Evolutionary conservation across 179 eudicot species (phyloP), one percentile per base, ranked within the genome.

Genomic region (Drosera spatulata): DNA sequence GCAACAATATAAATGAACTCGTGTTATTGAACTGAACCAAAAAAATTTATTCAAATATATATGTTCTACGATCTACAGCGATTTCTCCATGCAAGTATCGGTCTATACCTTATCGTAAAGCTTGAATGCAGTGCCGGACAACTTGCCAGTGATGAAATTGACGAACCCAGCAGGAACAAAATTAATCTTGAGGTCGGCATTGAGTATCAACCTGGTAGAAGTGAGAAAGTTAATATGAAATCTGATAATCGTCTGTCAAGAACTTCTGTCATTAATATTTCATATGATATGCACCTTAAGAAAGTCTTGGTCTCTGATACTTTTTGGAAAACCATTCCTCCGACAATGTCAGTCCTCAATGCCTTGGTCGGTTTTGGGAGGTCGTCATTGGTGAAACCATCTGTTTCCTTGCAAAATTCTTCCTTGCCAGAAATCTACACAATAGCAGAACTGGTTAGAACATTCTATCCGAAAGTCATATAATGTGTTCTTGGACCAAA

Each of bases 131-230:
- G 83, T 81, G 63, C 98, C 96, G 56, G 86, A 69, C 65, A 91
- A 73, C 75, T 91, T 96, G 83, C 98, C 80, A 11, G 98, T 79
- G 54, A 88, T 53, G 58, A 91, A 91, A 74, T 91, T 91, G 66
- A 91, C 86, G 38, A 91, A 66, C 37, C 89, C 69, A 10, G 98
- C 93, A 64, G 98, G 96, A 72, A 88, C 81, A 76, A 91, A 88
- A 59, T 91, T 93, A 60, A 91, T 79, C 71, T 91, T 91, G 39
- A 91, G 62, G 84, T 91, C 96, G 86, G 86, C 63, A 73, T 79
- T 91, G 11, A 69, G 83, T 70, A 91, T 82, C 49, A 90, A 82
- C 84, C 98, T 91, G 91, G 33, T 22, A 22, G 33, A 68, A 53
- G 69, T 65, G 64, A 22, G 7, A 4, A 39, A 10, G 44, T 3